Evolutionary conservation across 1,139 yeast genomes (phyloP), one percentile per base, ranked within the genome.

Genomic region (Taphrina pruni): DNA sequence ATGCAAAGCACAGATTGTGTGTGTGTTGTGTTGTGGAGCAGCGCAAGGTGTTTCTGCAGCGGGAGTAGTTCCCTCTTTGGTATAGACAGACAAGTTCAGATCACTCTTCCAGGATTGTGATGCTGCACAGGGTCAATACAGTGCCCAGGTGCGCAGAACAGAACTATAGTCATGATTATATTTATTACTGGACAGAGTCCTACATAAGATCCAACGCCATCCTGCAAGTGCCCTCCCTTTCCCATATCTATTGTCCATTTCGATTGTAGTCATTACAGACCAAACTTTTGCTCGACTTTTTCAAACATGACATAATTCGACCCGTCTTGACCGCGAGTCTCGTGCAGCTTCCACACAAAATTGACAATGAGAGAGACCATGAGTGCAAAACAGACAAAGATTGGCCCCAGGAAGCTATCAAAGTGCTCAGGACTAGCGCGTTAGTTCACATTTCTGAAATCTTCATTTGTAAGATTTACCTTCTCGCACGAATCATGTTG

Each of bases 371-470:
- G 82, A 0, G 94, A 89, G 62, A 85, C 74, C 14, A 88, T 79
- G 71, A 94, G 84, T 9, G 92, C 94, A 48, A 82, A 73, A 0
- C 96, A 91, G 68, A 94, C 83, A 38, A 93, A 80, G 71, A 94
- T 77, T 0, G 99, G 99, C 6, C 99, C 99, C 71, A 89, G 75
- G 66, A 95, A 88, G 70, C 90, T 91, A 79, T 94, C 99, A 75
- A 94, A 82, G 78, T 93, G 97, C 75, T 84, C 85, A 69, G 94
- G 96, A 55, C 92, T 58, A 58, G 20, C 35, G 36, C 50, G 36
- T 56, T 41, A 56, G 60, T 17, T n/a, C n/a, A 35, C 17, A 17
- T 17, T 17, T 17, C 17, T 17, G 17, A 17, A 11, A 39, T 14
- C 14, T 35, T 2, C 17, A 35, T 50, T 32, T 50, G 9, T 9